A percentile compares a stretch with the other conserved stretches of the same genome.
phyloP scores from a whole-genome alignment of 2,329 filamentous ascomycete species.

The Bipolaris oryzae region DNA sequence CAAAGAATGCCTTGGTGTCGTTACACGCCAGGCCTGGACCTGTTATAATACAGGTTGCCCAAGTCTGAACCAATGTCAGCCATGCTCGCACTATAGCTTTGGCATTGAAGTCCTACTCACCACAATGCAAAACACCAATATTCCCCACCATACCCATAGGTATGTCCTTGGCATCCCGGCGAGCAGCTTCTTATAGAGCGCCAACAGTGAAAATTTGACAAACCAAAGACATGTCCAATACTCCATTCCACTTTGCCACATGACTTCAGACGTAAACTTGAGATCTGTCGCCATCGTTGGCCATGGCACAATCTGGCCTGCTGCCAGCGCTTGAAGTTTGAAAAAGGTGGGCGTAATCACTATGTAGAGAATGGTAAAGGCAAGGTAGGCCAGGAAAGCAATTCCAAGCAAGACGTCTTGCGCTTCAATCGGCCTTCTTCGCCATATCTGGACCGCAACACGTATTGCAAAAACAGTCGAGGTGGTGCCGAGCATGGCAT shows the following conservation, averaged over 20 bases:
- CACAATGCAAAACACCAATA: constrained; percentile 43
- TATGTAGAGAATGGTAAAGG: constrained; percentile 41
- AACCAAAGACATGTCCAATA: constrained; percentile 51
- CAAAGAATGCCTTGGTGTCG: constrained; percentile 36
- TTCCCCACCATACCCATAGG: constrained; percentile 47
- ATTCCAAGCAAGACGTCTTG: constrained; percentile 33
- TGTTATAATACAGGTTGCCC: constrained; percentile 48
- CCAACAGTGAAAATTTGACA: constrained; percentile 50
- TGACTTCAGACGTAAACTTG: constrained; percentile 43
- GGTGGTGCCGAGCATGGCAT: constrained; percentile 25
- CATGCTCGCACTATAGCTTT: not conserved
- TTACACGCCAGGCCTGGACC: constrained; percentile 45
- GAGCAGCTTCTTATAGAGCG: constrained; percentile 49
- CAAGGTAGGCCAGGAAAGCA: constrained; percentile 37
- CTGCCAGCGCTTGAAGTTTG: constrained; percentile 33
- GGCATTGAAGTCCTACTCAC: constrained; percentile 26
- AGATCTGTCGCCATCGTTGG: constrained; percentile 40
- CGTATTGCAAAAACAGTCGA: constrained; percentile 25
- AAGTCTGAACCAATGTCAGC: constrained; percentile 31
- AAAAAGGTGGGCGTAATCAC: constrained; percentile 45
- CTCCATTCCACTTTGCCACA: constrained; percentile 49
- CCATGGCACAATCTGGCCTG: constrained; percentile 33
- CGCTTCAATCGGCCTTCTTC: constrained; percentile 10
- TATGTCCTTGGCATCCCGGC: constrained; percentile 38
- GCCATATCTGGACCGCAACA: constrained; percentile 18